Evolutionary conservation across 768 basidiomycete species (phyloP).

Genomic region (Leccinum subgranulosum): DNA sequence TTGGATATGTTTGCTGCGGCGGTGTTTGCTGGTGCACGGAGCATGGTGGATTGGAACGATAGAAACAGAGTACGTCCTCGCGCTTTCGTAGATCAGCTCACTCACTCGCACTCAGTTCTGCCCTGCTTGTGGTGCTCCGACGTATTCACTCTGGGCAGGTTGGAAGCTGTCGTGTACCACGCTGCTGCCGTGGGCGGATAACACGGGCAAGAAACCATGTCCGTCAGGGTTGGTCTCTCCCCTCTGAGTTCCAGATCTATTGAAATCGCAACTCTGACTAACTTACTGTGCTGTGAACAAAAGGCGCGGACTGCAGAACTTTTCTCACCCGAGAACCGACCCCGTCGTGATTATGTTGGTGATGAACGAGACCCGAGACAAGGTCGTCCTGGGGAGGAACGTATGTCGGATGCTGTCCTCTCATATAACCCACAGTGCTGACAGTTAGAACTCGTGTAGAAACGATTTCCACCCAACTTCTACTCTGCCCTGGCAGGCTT

Average conservation of each 20-base stretch:
- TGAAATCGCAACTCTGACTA: slow-evolving; percentile 9
- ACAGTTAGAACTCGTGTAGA: slow-evolving; percentile 35
- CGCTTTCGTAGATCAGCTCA: not conserved
- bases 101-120: slow-evolving; percentile 64
- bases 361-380: slow-evolving; percentile 75
- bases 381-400: slow-evolving; percentile 83
- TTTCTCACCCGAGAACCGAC: slow-evolving; percentile 77
- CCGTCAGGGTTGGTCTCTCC: slow-evolving; percentile 44
- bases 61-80: slow-evolving; percentile 66
- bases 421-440: not conserved
- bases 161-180: slow-evolving; percentile 89
- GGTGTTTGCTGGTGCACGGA: slow-evolving; percentile 74
- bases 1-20: slow-evolving; percentile 67
- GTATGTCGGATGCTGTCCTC: slow-evolving; percentile 40
- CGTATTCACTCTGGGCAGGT: slow-evolving; percentile 89
- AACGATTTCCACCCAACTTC: slow-evolving; percentile 63
- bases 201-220: slow-evolving; percentile 61
- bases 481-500: slow-evolving; percentile 95
- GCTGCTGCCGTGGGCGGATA: slow-evolving; percentile 71
- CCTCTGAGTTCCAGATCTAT: not conserved
- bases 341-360: slow-evolving; percentile 91
- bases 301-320: slow-evolving; percentile 87
- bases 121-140: slow-evolving; percentile 76
- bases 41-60: slow-evolving; percentile 90
- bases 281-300: not conserved